Base-by-base conservation (phyloP, 495 filamentous ascomycete genomes). In the Pseudoneurospora amorphoporcata region DNA sequence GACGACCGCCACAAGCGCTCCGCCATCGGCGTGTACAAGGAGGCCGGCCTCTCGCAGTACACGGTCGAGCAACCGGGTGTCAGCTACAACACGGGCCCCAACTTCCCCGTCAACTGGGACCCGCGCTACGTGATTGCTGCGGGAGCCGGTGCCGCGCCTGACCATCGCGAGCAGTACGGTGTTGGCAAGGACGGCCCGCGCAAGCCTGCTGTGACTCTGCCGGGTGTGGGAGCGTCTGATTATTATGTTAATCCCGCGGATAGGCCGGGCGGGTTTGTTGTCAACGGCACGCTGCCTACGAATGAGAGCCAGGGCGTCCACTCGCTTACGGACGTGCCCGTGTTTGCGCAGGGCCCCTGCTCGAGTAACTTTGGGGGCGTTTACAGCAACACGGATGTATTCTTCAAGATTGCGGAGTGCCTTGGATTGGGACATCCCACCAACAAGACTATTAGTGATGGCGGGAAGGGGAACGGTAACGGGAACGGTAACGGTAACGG, bases 91-190 rank as follows among this genome's bases (percentile, higher is more conserved):
- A 89, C 90, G 8, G 89, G 88, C 17, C 83, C 86, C 12, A 85
- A 90, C 79, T 93, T 93, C 84, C 91, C 91, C 38, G 79, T 86
- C 40, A 91, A 90, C 82, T 92, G 91, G 91, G 89, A 91, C 75
- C 91, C 91, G 43, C 87, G 91, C 35, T 93, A 93, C 81, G 88
- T 90, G 16, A 84, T 93, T 29, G 90, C 89, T 65, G 83, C 88
- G 9, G 91, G 90, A 16, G 74, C 90, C 45, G 84, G 84, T 69
- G 90, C 88, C 8, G 86, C 86, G 77, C 91, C 91, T 0, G 91
- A 93, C 76, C 86, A 85, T 71, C 84, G 90, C 16, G 91, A 92
- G 82, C 83, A 89, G 73, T 93, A 88, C 81, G 82, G 84, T 69
- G 89, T 90, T 19, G 86, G 89, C 78, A 84, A 84, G 76, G 79